phyloP scores from a whole-genome alignment of 495 filamentous ascomycete species.

The Talaromyces adpressus region DNA sequence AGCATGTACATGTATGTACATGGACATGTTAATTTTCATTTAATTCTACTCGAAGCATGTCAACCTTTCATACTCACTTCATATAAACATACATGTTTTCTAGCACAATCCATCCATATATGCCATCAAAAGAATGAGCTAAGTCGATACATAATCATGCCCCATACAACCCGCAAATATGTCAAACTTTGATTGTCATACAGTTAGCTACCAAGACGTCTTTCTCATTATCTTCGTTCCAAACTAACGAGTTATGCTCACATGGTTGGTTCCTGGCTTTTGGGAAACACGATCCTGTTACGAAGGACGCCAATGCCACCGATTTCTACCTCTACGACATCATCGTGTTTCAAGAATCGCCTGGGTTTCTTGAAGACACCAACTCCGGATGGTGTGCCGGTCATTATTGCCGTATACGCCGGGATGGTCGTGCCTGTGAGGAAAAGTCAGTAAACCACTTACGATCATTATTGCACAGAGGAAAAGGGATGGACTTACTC shows the following conservation, averaged over 20 bases:
- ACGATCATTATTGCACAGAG: not conserved
- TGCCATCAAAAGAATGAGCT: not conserved
- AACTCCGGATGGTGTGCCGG: conserved; percentile 1
- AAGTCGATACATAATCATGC: not conserved
- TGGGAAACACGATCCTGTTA: conserved; percentile 7
- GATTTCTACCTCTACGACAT: conserved; percentile 2
- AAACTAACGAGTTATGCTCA: not conserved
- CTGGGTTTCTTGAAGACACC: conserved; percentile 3
- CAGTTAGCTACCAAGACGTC: not conserved
- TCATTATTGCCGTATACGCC: conserved; percentile 2
- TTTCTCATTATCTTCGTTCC: not conserved
- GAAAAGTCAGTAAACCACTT: not conserved
- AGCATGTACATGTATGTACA: no score
- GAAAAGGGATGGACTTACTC: conserved; percentile 4
- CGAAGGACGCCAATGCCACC: conserved; percentile 1
- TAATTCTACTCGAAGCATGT: no score
- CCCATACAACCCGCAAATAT: not conserved
- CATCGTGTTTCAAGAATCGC: not conserved
- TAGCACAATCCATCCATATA: not conserved
- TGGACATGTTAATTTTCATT: no score
- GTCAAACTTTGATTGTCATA: not conserved
- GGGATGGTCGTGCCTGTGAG: conserved; percentile 3
- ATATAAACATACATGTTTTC: not conserved
- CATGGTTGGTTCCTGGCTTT: conserved; percentile 14
- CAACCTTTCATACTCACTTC: not conserved